Evolutionary conservation across 2,329 filamentous ascomycete species (phyloP).

Genomic region (Trichoderma koningii): DNA sequence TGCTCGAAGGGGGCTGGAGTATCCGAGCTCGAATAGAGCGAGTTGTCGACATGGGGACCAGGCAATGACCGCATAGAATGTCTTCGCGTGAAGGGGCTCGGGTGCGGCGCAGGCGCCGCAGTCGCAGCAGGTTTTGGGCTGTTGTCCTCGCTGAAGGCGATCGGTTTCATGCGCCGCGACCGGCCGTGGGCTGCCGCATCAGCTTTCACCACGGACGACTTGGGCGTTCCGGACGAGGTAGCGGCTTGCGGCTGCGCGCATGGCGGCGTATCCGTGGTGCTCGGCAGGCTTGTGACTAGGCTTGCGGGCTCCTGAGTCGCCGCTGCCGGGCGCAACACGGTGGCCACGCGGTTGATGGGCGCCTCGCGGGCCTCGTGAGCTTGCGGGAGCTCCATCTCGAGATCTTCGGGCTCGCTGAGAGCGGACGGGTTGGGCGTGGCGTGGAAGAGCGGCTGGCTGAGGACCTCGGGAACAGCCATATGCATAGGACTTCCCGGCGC

Average conservation of each 20-base stretch:
- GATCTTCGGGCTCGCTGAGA: slow-evolving; percentile 39
- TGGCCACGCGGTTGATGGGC: slow-evolving; percentile 35
- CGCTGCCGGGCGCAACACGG: not conserved
- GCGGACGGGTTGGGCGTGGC: slow-evolving; percentile 30
- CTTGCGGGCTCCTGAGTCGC: slow-evolving; percentile 8
- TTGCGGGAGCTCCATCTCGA: slow-evolving; percentile 42
- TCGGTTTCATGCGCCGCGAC: slow-evolving; percentile 34
- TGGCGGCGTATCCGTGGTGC: slow-evolving; percentile 35
- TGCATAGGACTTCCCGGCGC: not conserved
- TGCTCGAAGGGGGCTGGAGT: slow-evolving; percentile 34
- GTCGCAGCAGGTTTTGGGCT: slow-evolving; percentile 29
- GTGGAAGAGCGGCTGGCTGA: slow-evolving; percentile 6
- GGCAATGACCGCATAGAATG: slow-evolving; percentile 33
- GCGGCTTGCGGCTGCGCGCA: slow-evolving; percentile 36
- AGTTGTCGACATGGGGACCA: slow-evolving; percentile 34
- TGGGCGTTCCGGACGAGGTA: not conserved
- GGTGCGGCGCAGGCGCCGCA: not conserved
- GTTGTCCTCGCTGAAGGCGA: slow-evolving; percentile 32
- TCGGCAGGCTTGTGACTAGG: not conserved
- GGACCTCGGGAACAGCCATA: not conserved
- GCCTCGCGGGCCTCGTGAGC: slow-evolving; percentile 30
- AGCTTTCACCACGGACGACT: not conserved
- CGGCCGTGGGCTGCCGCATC: slow-evolving; percentile 17
- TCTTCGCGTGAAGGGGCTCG: slow-evolving; percentile 30
- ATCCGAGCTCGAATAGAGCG: slow-evolving; percentile 37